Evolutionary conservation across 805 yeast species (phyloP).

Genomic region (Wickerhamiella australiensis): DNA sequence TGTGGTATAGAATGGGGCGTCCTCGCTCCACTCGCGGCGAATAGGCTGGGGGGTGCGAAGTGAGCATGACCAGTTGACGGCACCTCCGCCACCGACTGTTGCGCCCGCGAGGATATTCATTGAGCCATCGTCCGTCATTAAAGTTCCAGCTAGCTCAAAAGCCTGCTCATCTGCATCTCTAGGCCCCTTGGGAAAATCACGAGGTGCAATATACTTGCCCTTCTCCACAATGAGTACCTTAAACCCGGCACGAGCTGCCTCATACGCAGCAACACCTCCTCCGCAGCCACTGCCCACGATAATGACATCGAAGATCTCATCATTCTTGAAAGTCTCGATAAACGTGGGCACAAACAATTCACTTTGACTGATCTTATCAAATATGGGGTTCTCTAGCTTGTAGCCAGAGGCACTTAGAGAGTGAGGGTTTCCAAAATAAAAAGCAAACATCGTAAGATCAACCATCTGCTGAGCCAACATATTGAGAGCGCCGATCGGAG

Average conservation of each 20-base stretch:
- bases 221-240: slow-evolving; percentile 39
- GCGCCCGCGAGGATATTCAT: slow-evolving; percentile 38
- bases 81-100: slow-evolving; percentile 47
- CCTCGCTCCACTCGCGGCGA: slow-evolving; percentile 40
- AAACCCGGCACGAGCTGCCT: slow-evolving; percentile 35
- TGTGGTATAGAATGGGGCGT: slow-evolving; percentile 36
- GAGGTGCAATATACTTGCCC: slow-evolving; percentile 34
- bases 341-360: slow-evolving; percentile 5
- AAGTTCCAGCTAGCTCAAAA: slow-evolving; percentile 33
- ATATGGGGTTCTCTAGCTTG: slow-evolving; percentile 5
- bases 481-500: slow-evolving; percentile 31
- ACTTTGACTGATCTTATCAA: slow-evolving; percentile 3
- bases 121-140: slow-evolving; percentile 31
- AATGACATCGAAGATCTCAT: slow-evolving; percentile 29
- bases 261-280: slow-evolving; percentile 42
- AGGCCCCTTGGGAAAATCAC: slow-evolving; percentile 32
- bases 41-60: slow-evolving; percentile 39
- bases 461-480: slow-evolving; percentile 29
- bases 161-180: slow-evolving; percentile 29
- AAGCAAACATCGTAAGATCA: slow-evolving; percentile 18
- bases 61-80: slow-evolving; percentile 48
- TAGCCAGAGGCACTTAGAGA: slow-evolving; percentile 12
- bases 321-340: slow-evolving; percentile 3
- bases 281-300: slow-evolving; percentile 45
- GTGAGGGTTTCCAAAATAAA: slow-evolving; percentile 6